Percentiles rank a stretch among this genome's conserved stretches.
These are phyloP conservation scores for Posidonia oceanica DNA, from an alignment of 116 monocot genomes.

Conservation along the genomic window DNA sequence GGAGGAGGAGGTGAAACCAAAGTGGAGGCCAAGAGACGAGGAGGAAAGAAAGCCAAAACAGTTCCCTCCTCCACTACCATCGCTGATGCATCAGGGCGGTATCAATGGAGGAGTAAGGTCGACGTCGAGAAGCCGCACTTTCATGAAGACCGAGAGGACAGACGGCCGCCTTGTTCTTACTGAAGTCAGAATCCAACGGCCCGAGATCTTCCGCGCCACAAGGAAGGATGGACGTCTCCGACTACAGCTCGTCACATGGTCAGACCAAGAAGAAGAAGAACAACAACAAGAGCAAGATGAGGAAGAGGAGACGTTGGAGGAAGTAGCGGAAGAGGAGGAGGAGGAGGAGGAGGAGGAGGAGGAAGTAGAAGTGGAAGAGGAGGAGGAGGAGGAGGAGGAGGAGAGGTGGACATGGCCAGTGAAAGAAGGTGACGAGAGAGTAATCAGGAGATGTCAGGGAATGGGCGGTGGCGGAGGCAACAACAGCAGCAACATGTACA, in stretches of 20 bases:
- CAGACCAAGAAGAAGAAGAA: neutral
- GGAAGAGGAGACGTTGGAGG: neutral
- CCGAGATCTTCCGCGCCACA: conserved; percentile 34
- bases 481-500: conserved; percentile 1
- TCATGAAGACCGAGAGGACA: conserved; percentile 23
- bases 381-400: conserved; percentile 7
- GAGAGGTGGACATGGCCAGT: conserved; percentile 1
- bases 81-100: conserved; percentile 5
- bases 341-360: neutral
- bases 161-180: conserved; percentile 48
- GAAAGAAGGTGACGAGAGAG: conserved; percentile 1
- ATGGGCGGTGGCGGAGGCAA: conserved; percentile 9
- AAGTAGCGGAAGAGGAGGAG: neutral
- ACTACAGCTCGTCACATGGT: conserved; percentile 20
- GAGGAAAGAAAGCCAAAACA: conserved; percentile 1
- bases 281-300: neutral
- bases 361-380: neutral
- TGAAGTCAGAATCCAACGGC: conserved; percentile 36
- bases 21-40: neutral
- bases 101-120: too few relatives aligned
- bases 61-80: conserved; percentile 45
- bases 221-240: conserved; percentile 42
- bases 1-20: conserved; percentile 8
- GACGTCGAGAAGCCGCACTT: neutral
- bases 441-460: conserved; percentile 26